These are phyloP conservation scores for Alternaria metachromatica DNA, from an alignment of 2,329 filamentous ascomycete genomes.

Conservation along the genomic window DNA sequence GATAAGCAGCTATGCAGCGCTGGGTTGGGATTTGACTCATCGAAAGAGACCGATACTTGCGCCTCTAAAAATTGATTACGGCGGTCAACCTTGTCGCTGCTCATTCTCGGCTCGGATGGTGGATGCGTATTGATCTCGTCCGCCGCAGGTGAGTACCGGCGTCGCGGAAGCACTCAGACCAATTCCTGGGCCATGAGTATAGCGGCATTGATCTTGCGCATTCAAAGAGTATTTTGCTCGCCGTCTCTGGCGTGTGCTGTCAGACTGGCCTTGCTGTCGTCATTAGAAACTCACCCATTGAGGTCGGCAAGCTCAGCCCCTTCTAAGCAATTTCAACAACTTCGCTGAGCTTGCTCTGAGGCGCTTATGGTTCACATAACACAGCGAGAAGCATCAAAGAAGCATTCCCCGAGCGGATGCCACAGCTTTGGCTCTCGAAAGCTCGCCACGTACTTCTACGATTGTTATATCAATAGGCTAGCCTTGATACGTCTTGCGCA, in stretches of 20 bases:
- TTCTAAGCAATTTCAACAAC: not conserved
- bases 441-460: not conserved
- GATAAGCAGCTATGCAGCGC: too few relatives aligned
- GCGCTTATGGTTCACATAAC: not conserved
- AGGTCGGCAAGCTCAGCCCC: not conserved
- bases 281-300: not conserved
- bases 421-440: not conserved
- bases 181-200: not conserved
- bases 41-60: not conserved
- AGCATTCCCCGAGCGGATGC: too few relatives aligned
- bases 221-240: not conserved
- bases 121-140: not conserved
- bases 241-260: too few relatives aligned
- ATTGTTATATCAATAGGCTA: not conserved
- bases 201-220: not conserved
- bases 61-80: accelerated
- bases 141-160: not conserved
- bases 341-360: not conserved
- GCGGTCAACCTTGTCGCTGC: not conserved
- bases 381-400: not conserved
- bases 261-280: not conserved
- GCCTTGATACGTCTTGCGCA: not conserved
- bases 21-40: too few relatives aligned
- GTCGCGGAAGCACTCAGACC: not conserved
- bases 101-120: not conserved